A percentile compares a stretch with the other conserved stretches of the same genome.
Conservation (phyloP, 148 eudicot genomes). For the Tetragonia tetragonoides region DNA sequence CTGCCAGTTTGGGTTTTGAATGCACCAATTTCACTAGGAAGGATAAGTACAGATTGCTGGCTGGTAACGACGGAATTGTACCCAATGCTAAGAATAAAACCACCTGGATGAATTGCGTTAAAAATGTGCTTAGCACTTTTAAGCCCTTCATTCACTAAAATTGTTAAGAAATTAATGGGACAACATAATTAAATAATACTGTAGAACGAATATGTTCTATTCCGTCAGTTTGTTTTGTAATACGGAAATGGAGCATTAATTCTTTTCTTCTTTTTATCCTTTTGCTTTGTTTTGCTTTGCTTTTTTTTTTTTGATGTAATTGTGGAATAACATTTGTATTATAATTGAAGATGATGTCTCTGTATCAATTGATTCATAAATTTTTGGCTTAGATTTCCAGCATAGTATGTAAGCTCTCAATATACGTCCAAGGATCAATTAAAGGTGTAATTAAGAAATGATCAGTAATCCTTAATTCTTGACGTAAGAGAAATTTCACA, state of each 20-base stretch:
- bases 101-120: slow-evolving; percentile 18
- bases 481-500: too few species aligned
- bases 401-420: too few species aligned
- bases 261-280: neutral
- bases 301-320: neutral
- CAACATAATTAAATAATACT: neutral
- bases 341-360: neutral
- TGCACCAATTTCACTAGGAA: slow-evolving; percentile 79
- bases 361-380: neutral
- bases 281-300: neutral
- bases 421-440: too few species aligned
- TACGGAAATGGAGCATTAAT: neutral
- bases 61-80: slow-evolving; percentile 83
- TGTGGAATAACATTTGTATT: neutral
- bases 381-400: too few species aligned
- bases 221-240: neutral
- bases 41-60: slow-evolving; percentile 82
- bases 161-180: neutral
- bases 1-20: slow-evolving; percentile 82
- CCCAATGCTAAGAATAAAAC: slow-evolving; percentile 21
- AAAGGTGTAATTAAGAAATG: too few species aligned
- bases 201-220: neutral
- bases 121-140: slow-evolving; percentile 33
- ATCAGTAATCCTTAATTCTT: neutral
- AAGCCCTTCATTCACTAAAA: slow-evolving; percentile 41